phyloP scores from a whole-genome alignment of 805 yeast genomes.

The Cyberlindnera samutprakarnensis region DNA sequence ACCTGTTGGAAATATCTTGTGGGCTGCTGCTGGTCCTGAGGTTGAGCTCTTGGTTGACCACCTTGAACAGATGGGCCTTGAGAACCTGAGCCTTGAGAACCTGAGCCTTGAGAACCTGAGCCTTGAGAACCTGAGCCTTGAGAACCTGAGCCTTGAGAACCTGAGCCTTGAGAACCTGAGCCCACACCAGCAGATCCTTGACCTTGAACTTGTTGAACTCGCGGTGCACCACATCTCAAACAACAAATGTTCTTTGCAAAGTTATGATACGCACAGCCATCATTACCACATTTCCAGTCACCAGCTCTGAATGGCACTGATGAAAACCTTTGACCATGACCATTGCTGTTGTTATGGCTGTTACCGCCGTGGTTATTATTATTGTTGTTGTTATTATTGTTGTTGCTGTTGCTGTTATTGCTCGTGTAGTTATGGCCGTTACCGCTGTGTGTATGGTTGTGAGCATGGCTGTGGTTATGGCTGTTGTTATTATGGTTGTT shows the following conservation, averaged over 20 bases:
- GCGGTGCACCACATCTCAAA: constrained; percentile 80
- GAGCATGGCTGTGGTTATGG: constrained; percentile 3
- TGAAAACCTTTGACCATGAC: constrained; percentile 24
- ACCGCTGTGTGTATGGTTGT: constrained; percentile 2
- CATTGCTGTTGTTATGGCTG: constrained; percentile 7
- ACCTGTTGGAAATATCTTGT: constrained; percentile 6
- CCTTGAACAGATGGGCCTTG: constrained; percentile 4
- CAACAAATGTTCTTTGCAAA: constrained; percentile 88
- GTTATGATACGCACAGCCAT: constrained; percentile 78
- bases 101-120: constrained; percentile 1
- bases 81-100: not conserved
- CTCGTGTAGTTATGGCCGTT: constrained; percentile 6
- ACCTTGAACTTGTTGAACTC: constrained; percentile 20
- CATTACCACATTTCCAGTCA: constrained; percentile 87
- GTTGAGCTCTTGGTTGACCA: constrained; percentile 6
- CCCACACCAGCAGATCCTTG: too few relatives aligned
- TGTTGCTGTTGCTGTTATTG: constrained; percentile 8
- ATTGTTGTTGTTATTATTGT: constrained; percentile 15
- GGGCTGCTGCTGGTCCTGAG: constrained; percentile 3
- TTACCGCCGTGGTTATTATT: constrained; percentile 17
- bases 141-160: constrained; percentile 1
- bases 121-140: constrained; percentile 2
- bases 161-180: not conserved
- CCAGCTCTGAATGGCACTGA: constrained; percentile 94
- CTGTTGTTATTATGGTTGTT: constrained; percentile 6